Base-by-base conservation (phyloP, 306 rosid species). In the Cucurbita ficifolia region DNA sequence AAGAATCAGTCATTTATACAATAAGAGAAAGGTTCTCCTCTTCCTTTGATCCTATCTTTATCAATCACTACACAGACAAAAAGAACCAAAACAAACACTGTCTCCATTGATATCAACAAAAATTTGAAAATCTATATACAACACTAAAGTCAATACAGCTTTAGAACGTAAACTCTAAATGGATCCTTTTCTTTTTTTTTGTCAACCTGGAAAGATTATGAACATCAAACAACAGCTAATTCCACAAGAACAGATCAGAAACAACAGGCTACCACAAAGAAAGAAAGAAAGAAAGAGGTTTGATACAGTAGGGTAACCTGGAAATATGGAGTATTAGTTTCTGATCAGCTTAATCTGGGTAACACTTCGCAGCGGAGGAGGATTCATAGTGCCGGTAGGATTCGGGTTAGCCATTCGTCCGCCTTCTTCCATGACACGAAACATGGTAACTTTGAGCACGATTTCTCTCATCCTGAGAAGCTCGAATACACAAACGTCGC, bases 401-500 rank as follows among this genome's bases (percentile, higher is more conserved):
- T 89, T 73, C 8, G 83, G 86, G 84, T 63, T 60, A 64, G 77
- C 57, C 76, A 73, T 24, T 79, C 79, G 39, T 79, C 79, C 94
- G 7, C 76, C 86, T 19, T 87, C 96, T 70, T 88, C 96, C 2
- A 74, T 59, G 58, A 93, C 87, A 6, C 86, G 96, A 80, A 89
- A 95, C 9, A 83, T 6, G 13, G 88, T 91, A 78, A 95, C 96
- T 78, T 91, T 84, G 77, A 95, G 92, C 81, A 88, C 96, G 21
- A 91, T 78, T 1, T 95, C 99, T 73, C 82, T 85, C 60, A 72
- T 42, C 71, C 71, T 80, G 58, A 95, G 86, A 75, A 89, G 78
- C 84, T 95, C 99, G 45, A 95, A 95, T 70, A 94, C 92, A 72
- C 99, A 95, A 24, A 95, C 99, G 40, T 95, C 99, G 4, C 99